These are phyloP conservation scores for Leucaena leucocephala DNA, from an alignment of 306 rosid genomes.

Conservation along the genomic window DNA sequence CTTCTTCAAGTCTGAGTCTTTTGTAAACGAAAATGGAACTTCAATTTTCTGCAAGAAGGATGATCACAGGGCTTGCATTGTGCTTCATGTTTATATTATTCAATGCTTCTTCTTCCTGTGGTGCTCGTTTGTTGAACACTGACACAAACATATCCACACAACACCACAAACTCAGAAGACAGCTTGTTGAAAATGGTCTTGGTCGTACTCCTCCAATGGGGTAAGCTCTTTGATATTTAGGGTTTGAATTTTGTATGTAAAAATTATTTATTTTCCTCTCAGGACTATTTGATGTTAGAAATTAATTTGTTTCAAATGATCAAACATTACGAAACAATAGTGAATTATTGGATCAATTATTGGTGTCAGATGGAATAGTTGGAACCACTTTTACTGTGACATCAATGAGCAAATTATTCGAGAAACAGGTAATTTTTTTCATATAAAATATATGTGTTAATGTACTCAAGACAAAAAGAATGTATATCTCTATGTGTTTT, in stretches of 20 bases:
- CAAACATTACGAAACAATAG: too few relatives aligned
- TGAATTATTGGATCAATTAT: not conserved
- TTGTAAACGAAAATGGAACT: not conserved
- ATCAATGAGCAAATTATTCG: slow-evolving; percentile 58
- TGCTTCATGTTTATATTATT: not conserved
- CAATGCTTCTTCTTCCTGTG: not conserved
- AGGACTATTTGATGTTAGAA: too few relatives aligned
- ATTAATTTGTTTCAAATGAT: not conserved
- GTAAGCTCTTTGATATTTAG: not conserved
- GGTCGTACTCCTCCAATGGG: slow-evolving; percentile 10
- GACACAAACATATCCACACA: not conserved
- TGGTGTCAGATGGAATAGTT: slow-evolving; percentile 65
- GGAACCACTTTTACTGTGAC: slow-evolving; percentile 71
- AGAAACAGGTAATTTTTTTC: slow-evolving; percentile 59
- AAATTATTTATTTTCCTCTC: too few relatives aligned
- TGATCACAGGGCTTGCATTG: not conserved
- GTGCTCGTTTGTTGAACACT: not conserved
- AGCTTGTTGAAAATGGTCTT: not conserved
- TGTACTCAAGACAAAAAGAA: not conserved
- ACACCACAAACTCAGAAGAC: not conserved
- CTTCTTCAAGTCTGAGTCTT: not conserved
- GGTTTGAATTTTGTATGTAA: too few relatives aligned
- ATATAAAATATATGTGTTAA: not conserved
- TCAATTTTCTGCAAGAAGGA: not conserved
- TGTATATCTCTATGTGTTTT: too few relatives aligned